These are phyloP conservation scores for Cladorrhinum samala DNA, from an alignment of 495 filamentous ascomycete genomes.

Conservation along the genomic window DNA sequence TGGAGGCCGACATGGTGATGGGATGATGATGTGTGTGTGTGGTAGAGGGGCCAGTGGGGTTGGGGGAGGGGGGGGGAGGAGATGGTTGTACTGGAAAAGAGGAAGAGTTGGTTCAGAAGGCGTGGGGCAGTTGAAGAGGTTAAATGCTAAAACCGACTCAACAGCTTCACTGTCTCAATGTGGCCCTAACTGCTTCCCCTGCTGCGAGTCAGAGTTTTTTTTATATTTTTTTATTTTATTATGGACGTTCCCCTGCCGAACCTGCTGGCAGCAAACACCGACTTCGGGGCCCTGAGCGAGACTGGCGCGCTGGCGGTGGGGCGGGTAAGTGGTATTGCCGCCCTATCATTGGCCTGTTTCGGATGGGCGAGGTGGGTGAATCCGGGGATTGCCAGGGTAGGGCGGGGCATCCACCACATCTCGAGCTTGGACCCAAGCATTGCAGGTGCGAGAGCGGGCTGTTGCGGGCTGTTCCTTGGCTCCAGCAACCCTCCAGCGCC, in stretches of 20 bases:
- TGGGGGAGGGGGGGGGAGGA: slow-evolving; percentile 18
- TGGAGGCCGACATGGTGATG: slow-evolving; percentile 70
- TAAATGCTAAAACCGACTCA: not conserved
- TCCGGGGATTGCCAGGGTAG: slow-evolving; percentile 15
- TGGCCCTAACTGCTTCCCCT: slow-evolving; percentile 20
- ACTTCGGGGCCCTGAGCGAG: slow-evolving; percentile 20
- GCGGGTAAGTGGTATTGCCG: too few species aligned
- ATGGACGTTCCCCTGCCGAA: slow-evolving; percentile 13
- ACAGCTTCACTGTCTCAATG: not conserved
- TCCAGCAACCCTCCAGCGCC: not conserved
- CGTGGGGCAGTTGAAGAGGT: not conserved
- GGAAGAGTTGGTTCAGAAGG: slow-evolving; percentile 12
- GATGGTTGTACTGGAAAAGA: slow-evolving; percentile 14
- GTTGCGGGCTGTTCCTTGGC: not conserved
- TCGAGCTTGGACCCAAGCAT: slow-evolving; percentile 1
- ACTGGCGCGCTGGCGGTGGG: slow-evolving; percentile 13
- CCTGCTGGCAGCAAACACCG: slow-evolving; percentile 17
- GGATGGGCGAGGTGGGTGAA: not conserved
- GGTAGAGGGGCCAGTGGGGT: slow-evolving; percentile 21
- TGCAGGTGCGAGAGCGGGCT: not conserved
- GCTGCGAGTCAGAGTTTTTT: slow-evolving; percentile 25
- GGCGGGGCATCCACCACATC: not conserved
- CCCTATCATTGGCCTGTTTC: slow-evolving; percentile 12
- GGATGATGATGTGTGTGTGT: slow-evolving; percentile 1
- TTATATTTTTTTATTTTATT: too few species aligned